Percentiles rank a stretch among this genome's conserved stretches.
Evolutionary conservation across 805 yeast species (phyloP).

Genomic region (Myxozyma kluyveri): DNA sequence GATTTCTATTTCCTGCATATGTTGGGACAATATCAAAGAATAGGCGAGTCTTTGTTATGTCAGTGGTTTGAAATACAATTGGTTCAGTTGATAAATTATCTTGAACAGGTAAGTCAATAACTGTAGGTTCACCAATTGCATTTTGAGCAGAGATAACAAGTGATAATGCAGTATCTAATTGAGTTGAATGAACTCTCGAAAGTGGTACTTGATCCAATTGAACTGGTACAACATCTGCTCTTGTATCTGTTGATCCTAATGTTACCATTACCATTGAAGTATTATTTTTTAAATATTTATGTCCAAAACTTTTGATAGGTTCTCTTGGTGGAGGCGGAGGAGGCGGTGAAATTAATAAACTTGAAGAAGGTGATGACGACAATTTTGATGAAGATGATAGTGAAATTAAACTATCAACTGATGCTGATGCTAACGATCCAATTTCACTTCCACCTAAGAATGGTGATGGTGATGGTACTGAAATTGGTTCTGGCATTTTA

Average conservation of each 20-base stretch:
- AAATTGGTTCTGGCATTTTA: conserved; percentile 40
- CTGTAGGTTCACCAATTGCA: conserved; percentile 52
- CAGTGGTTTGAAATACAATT: conserved; percentile 60
- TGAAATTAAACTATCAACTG: conserved; percentile 25
- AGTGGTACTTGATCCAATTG: conserved; percentile 71
- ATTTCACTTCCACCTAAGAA: conserved; percentile 10
- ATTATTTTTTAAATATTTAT: conserved; percentile 57
- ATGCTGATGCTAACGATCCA: conserved; percentile 25
- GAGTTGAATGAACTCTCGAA: conserved; percentile 73
- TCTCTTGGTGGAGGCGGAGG: conserved; percentile 33
- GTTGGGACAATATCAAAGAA: conserved; percentile 90
- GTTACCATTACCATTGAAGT: conserved; percentile 78
- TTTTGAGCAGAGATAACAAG: conserved; percentile 55
- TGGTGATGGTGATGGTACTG: conserved; percentile 16
- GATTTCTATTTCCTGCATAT: conserved; percentile 45
- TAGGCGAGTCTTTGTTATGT: conserved; percentile 48
- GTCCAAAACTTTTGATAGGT: conserved; percentile 83
- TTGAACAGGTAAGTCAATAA: conserved; percentile 81
- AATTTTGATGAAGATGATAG: conserved; percentile 13
- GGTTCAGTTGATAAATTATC: conserved; percentile 61
- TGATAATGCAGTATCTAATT: conserved; percentile 83
- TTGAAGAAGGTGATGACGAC: conserved; percentile 27
- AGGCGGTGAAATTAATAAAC: conserved; percentile 7
- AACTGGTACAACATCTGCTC: conserved; percentile 58
- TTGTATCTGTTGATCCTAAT: conserved; percentile 78